Percentiles rank a stretch among this genome's conserved stretches.
These are phyloP conservation scores for Yamadazyma siamensis DNA, from an alignment of 1,139 yeast species.

Conservation along the genomic window DNA sequence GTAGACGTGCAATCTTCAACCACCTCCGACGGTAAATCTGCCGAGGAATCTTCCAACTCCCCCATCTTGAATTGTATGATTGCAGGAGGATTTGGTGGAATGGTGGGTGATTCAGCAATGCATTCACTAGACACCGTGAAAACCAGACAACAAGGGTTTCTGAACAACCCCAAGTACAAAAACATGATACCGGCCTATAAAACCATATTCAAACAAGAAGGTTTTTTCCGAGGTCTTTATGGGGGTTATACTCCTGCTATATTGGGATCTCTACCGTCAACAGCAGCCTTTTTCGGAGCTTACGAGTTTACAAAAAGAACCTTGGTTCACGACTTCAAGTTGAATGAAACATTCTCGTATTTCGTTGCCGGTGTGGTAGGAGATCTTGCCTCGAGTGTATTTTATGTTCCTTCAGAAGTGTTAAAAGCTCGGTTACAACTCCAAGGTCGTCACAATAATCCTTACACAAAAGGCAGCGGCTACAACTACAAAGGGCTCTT, in stretches of 20 bases:
- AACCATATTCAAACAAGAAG: slow-evolving; percentile 78
- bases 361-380: slow-evolving; percentile 86
- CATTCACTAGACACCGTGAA: slow-evolving; percentile 95
- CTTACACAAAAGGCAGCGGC: slow-evolving; percentile 68
- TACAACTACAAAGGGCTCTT: slow-evolving; percentile 75
- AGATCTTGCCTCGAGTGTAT: slow-evolving; percentile 84
- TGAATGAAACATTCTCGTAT: slow-evolving; percentile 79
- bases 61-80: slow-evolving; percentile 64
- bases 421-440: slow-evolving; percentile 87
- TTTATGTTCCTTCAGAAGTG: slow-evolving; percentile 98
- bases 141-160: slow-evolving; percentile 94
- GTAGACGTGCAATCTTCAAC: too few species aligned
- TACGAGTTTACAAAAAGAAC: slow-evolving; percentile 78
- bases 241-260: slow-evolving; percentile 93
- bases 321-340: slow-evolving; percentile 58
- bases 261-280: slow-evolving; percentile 88
- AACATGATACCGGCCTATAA: slow-evolving; percentile 66
- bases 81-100: slow-evolving; percentile 96
- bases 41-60: slow-evolving; percentile 14
- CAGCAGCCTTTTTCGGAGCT: slow-evolving; percentile 88
- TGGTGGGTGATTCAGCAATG: slow-evolving; percentile 89
- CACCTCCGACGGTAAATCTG: too few species aligned
- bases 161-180: slow-evolving; percentile 61
- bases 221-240: slow-evolving; percentile 77
- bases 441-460: slow-evolving; percentile 85